Conservation (phyloP, 768 basidiomycete species). For the Gelatoporia subvermispora region DNA sequence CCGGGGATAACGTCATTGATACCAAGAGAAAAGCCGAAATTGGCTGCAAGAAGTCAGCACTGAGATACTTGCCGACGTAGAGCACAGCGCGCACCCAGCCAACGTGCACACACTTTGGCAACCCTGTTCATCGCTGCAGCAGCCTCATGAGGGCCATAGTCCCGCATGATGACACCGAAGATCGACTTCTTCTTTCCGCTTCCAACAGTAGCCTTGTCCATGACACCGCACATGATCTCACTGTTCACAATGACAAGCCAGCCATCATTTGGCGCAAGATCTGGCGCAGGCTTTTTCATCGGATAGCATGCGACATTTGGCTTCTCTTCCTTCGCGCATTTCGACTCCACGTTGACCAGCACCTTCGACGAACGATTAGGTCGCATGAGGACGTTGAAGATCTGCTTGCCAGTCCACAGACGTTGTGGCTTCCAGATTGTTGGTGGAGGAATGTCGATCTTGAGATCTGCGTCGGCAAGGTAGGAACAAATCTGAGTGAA, state of each 20-base stretch:
- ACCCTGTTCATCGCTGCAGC: constrained; percentile 93
- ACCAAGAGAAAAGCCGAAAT: constrained; percentile 95
- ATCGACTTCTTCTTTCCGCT: constrained; percentile 99
- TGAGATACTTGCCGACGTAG: background rate
- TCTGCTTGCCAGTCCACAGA: constrained; percentile 97
- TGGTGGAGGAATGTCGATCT: constrained; percentile 95
- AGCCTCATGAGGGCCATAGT: constrained; percentile 94
- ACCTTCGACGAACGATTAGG: constrained; percentile 83
- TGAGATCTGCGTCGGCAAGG: constrained; percentile 82
- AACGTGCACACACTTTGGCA: constrained; percentile 93
- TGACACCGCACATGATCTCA: constrained; percentile 98
- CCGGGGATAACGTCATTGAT: constrained; percentile 99
- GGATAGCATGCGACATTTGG: constrained; percentile 61
- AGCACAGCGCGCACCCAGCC: constrained; percentile 58
- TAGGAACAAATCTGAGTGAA: constrained; percentile 97
- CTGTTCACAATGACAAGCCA: constrained; percentile 97
- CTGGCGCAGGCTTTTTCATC: constrained; percentile 63
- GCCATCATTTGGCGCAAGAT: constrained; percentile 95
- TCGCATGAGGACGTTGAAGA: constrained; percentile 96
- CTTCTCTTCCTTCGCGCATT: constrained; percentile 87
- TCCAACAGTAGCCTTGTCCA: constrained; percentile 97
- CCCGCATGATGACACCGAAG: constrained; percentile 94
- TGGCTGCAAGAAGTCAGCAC: constrained; percentile 54
- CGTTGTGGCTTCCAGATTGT: constrained; percentile 89
- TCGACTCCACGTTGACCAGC: constrained; percentile 91